These are phyloP conservation scores for Somion occarium DNA, from an alignment of 1,284 basidiomycete genomes.

Conservation along the genomic window DNA sequence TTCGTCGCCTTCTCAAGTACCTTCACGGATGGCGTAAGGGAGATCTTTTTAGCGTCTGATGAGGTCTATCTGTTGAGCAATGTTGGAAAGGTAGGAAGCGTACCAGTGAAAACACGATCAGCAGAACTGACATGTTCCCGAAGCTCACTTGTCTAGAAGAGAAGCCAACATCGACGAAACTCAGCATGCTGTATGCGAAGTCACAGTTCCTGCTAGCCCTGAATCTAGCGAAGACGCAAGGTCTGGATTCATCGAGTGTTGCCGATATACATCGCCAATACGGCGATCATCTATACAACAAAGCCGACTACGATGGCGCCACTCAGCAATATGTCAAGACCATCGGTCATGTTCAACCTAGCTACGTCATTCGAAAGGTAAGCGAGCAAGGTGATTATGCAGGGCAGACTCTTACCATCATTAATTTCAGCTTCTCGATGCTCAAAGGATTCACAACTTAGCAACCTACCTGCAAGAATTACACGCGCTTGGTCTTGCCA, in stretches of 20 bases:
- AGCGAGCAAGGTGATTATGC: neutral
- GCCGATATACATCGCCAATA: conserved; percentile 88
- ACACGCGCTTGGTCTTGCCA: conserved; percentile 85
- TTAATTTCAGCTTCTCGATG: conserved; percentile 83
- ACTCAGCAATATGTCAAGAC: conserved; percentile 93
- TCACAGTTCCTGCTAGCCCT: conserved; percentile 74
- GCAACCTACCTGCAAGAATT: conserved; percentile 96
- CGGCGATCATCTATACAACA: conserved; percentile 88
- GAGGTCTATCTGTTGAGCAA: conserved; percentile 74
- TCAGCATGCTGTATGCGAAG: conserved; percentile 78
- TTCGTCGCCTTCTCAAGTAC: conserved; percentile 81
- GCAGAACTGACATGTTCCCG: conserved; percentile 4
- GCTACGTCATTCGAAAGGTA: conserved; percentile 95
- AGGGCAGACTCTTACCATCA: conserved; percentile 21
- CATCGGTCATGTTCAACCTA: conserved; percentile 85
- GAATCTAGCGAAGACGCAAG: conserved; percentile 74
- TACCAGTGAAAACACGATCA: neutral
- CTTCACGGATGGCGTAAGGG: conserved; percentile 76
- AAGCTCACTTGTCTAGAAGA: conserved; percentile 74
- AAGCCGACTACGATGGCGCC: conserved; percentile 90
- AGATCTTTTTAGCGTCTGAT: conserved; percentile 78
- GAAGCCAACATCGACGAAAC: conserved; percentile 74
- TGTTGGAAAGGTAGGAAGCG: conserved; percentile 59
- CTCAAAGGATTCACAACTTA: conserved; percentile 92
- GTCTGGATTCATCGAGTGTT: conserved; percentile 64